A percentile compares a stretch with the other conserved stretches of the same genome.
Evolutionary conservation across 169 alveolate genomes (phyloP).

Genomic region (Babesia microti): DNA sequence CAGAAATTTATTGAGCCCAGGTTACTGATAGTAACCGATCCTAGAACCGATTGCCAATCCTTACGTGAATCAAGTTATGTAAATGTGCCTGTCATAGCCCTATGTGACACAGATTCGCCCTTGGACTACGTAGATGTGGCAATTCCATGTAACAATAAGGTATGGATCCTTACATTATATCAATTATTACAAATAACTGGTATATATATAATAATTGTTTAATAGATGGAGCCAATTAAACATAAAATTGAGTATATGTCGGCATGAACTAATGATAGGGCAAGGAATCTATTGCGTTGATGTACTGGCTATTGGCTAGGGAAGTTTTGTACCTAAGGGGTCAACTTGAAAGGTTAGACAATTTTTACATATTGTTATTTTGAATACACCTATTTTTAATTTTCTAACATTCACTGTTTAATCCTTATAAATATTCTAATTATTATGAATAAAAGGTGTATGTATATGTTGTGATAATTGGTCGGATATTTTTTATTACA

Average conservation of each 20-base stretch:
- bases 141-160: constrained; percentile 97
- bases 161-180: too few relatives aligned
- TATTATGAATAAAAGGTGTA: too few relatives aligned
- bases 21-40: constrained; percentile 95
- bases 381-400: too few relatives aligned
- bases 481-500: too few relatives aligned
- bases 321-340: constrained; percentile 93
- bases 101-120: constrained; percentile 96
- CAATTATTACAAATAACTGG: too few relatives aligned
- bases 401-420: too few relatives aligned
- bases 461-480: too few relatives aligned
- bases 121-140: constrained; percentile 95
- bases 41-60: constrained; percentile 94
- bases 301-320: constrained; percentile 96
- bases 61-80: constrained; percentile 92
- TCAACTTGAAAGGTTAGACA: constrained; percentile 61
- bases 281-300: constrained; percentile 89
- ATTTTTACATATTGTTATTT: too few relatives aligned
- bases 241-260: background rate
- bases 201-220: too few relatives aligned
- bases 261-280: constrained; percentile 48
- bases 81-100: constrained; percentile 95
- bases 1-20: constrained; percentile 96
- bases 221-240: too few relatives aligned
- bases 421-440: too few relatives aligned